A percentile compares a stretch with the other conserved stretches of the same genome.
phyloP scores from a whole-genome alignment of 192 early-diverging fungal genomes.

The Entrophospora sp. region DNA sequence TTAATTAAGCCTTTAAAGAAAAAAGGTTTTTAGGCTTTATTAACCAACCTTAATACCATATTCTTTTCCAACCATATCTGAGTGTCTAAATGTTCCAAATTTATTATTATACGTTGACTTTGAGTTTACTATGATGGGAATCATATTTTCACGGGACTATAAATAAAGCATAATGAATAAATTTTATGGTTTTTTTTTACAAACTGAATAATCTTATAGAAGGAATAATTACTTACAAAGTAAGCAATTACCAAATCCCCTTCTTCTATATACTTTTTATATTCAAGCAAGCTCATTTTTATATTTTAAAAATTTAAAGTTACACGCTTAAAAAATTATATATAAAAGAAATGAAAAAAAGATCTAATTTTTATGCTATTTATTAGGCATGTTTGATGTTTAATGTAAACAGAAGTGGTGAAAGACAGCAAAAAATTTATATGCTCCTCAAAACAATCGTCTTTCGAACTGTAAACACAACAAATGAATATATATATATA shows the following conservation, averaged over 20 bases:
- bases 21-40: neutral
- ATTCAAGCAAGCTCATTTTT: conserved; percentile 26
- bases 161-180: neutral
- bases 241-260: conserved; percentile 63
- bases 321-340: too few species aligned
- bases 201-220: too few species aligned
- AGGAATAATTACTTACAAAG: conserved; percentile 33
- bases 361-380: too few species aligned
- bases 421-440: too few species aligned
- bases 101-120: conserved; percentile 64
- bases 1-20: neutral
- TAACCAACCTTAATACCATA: conserved; percentile 68
- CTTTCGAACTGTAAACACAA: too few species aligned
- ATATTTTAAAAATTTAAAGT: too few species aligned
- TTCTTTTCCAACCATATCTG: conserved; percentile 77
- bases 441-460: too few species aligned
- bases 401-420: too few species aligned
- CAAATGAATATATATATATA: too few species aligned
- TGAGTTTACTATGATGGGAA: conserved; percentile 46
- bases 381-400: too few species aligned
- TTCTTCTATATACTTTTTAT: conserved; percentile 42
- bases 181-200: neutral
- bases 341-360: too few species aligned
- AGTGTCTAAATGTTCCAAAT: conserved; percentile 72
- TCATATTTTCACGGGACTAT: conserved; percentile 66